Evolutionary conservation across 2,329 filamentous ascomycete species (phyloP).

Genomic region (Phyllosticta capitalensis): DNA sequence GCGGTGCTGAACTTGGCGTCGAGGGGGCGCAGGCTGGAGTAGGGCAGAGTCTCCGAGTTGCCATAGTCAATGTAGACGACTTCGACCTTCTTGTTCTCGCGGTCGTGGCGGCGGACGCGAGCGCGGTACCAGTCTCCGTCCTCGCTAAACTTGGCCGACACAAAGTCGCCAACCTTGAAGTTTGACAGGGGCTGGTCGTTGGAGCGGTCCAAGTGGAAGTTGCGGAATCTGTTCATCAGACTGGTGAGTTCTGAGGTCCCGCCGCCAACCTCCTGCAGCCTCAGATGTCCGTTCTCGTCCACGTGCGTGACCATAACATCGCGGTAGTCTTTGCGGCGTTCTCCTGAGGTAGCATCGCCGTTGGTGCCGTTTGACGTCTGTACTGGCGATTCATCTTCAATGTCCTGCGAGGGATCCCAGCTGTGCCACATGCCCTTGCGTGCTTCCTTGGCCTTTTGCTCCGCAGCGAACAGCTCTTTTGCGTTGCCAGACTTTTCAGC

Average conservation of each 20-base stretch:
- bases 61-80: conserved; percentile 94
- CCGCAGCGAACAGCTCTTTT: conserved; percentile 75
- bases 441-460: conserved; percentile 80
- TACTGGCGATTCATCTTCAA: conserved; percentile 44
- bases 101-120: conserved; percentile 83
- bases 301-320: conserved; percentile 90
- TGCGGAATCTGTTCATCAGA: conserved; percentile 83
- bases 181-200: conserved; percentile 67
- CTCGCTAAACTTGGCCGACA: conserved; percentile 81
- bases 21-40: conserved; percentile 74
- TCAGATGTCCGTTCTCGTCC: conserved; percentile 64
- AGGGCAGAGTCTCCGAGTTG: conserved; percentile 82
- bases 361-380: conserved; percentile 37
- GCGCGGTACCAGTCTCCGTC: conserved; percentile 95
- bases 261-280: conserved; percentile 82
- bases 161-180: conserved; percentile 84
- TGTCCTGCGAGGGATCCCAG: conserved; percentile 85
- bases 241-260: conserved; percentile 78
- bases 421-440: conserved; percentile 86
- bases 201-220: conserved; percentile 76
- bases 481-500: conserved; percentile 91
- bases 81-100: conserved; percentile 74
- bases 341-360: conserved; percentile 44
- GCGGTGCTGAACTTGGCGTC: conserved; percentile 70
- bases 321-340: conserved; percentile 78